phyloP scores from a whole-genome alignment of 2,329 filamentous ascomycete species.

The Myriosclerotinia scirpicola region DNA sequence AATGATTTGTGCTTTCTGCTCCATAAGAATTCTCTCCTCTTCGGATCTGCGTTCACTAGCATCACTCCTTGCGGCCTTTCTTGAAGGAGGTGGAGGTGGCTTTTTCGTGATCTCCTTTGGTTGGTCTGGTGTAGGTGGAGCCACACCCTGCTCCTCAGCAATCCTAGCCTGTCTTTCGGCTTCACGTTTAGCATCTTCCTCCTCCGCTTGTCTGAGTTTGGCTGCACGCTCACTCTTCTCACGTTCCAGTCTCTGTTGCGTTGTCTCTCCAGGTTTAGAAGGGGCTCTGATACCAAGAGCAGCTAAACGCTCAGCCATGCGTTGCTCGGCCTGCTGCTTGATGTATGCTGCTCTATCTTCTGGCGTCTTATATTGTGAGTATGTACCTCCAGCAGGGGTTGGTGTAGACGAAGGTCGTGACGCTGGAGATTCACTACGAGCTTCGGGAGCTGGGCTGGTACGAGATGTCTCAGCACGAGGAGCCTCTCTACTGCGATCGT shows the following conservation, averaged over 20 bases:
- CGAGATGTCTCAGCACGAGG: constrained; percentile 43
- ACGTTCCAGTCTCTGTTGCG: constrained; percentile 82
- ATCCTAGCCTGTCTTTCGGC: constrained; percentile 67
- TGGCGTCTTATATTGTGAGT: constrained; percentile 82
- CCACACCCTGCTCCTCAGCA: constrained; percentile 40
- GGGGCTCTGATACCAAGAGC: constrained; percentile 88
- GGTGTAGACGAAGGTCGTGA: constrained; percentile 53
- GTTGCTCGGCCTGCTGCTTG: constrained; percentile 93
- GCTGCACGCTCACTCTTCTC: constrained; percentile 86
- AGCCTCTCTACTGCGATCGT: constrained; percentile 48
- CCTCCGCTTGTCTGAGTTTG: constrained; percentile 84
- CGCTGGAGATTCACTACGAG: constrained; percentile 38
- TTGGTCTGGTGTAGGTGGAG: constrained; percentile 33
- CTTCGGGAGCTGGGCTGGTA: constrained; percentile 42
- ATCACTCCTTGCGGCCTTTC: constrained; percentile 67
- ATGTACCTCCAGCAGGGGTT: constrained; percentile 60
- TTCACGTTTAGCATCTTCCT: constrained; percentile 87
- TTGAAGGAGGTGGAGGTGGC: constrained; percentile 76
- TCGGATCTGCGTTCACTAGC: constrained; percentile 54
- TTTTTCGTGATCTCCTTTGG: constrained; percentile 55
- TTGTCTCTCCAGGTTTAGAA: constrained; percentile 73
- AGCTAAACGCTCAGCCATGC: constrained; percentile 94
- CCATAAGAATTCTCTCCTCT: constrained; percentile 65
- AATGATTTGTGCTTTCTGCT: constrained; percentile 73
- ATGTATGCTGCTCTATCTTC: constrained; percentile 95